Conservation (phyloP, 257 asterid genomes). For the Solanum ahanhuiri region DNA sequence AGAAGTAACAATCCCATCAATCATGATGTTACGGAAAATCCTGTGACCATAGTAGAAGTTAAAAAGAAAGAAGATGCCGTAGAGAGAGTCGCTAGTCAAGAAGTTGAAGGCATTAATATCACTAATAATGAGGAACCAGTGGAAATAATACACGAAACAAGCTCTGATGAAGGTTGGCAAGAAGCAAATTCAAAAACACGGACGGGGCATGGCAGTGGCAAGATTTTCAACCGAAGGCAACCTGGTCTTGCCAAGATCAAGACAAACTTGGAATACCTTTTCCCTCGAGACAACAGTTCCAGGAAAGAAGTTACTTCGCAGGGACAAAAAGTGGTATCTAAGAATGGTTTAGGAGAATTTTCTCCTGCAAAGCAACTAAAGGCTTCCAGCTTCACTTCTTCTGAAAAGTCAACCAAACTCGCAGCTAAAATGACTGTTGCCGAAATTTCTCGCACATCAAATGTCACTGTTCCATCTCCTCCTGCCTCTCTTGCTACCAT, state of each 20-base stretch:
- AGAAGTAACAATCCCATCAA: conserved; percentile 25
- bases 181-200: conserved; percentile 84
- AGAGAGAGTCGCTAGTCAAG: conserved; percentile 20
- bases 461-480: conserved; percentile 31
- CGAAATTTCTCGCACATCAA: conserved; percentile 31
- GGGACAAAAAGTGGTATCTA: conserved; percentile 41
- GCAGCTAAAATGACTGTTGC: conserved; percentile 30
- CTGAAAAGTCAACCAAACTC: conserved; percentile 41
- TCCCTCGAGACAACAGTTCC: conserved; percentile 32
- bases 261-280: conserved; percentile 35
- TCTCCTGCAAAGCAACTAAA: conserved; percentile 34
- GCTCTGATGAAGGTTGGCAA: conserved; percentile 91
- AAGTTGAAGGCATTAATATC: conserved; percentile 11
- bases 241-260: conserved; percentile 68
- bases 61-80: conserved; percentile 28
- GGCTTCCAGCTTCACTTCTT: conserved; percentile 14
- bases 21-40: conserved; percentile 19
- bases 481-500: conserved; percentile 55
- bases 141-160: conserved; percentile 37
- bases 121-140: conserved; percentile 13
- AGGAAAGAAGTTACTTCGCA: conserved; percentile 47
- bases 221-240: conserved; percentile 51
- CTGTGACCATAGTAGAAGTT: conserved; percentile 16
- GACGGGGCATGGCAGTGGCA: conserved; percentile 40
- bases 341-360: conserved; percentile 31